Base-by-base conservation (phyloP, 2,329 filamentous ascomycete genomes). In the Botryotinia calthae region DNA sequence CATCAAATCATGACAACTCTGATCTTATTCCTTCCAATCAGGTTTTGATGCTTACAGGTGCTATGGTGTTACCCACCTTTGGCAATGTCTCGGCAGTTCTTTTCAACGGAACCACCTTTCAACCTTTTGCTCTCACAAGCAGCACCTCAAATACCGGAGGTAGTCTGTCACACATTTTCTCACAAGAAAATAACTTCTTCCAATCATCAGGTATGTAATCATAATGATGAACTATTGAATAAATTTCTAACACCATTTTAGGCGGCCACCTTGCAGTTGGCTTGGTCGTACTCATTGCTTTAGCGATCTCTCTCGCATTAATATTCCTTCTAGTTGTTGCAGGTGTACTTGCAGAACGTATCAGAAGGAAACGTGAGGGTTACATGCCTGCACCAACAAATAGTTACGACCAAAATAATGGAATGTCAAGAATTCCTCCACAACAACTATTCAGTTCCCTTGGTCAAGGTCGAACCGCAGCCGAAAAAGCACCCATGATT, bases 1-100 rank as follows among this genome's bases (percentile, higher is more conserved):
- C 88, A 1, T 83, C 90, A 66, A 83, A 88, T 25, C 96, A 98
- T 80, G 88, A 84, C 51, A 82, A 85, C 22, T 89, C 87, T 2
- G 82, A 87, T 54, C 84, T 94, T 10, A 83, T 99, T 25, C 86
- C 89, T 69, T 82, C 87, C 28, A 85, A 89, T 75, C 89, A 96
- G 80, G 87, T 89, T 6, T 87, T 99, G 51, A 87, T 99, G 82
- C 85, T 98, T 67, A 93, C 93, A n/a, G 96, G 96, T 56, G 88
- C 91, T 70, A 88, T 99, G 76, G 87, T 89, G 76, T 86, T 98
- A 28, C 89, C 91, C 0, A 84, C 84, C 66, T 94, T 94, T 80
- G 95, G 95, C 73, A 91, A 90, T 73, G 93, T 92, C 9, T 97
- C 95, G 22, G 94, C 93, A 14, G 95, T 91, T 12, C 84, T 98